Percentiles rank a stretch among this genome's conserved stretches.
Evolutionary conservation across 1,139 yeast genomes (phyloP).

Genomic region (Waltiozyma sp.): DNA sequence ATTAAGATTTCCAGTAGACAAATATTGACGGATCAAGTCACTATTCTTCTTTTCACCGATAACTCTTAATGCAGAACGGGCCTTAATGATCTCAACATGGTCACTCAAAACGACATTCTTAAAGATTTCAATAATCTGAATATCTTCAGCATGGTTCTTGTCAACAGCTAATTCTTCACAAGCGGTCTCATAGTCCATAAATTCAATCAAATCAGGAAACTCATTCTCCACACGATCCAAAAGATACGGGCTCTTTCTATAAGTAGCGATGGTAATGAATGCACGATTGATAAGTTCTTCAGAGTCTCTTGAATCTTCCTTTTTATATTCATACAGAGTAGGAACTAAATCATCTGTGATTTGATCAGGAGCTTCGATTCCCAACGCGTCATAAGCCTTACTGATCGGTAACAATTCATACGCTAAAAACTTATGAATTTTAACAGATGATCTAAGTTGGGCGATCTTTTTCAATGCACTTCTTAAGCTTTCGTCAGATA

Average conservation of each 20-base stretch:
- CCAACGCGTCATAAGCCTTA: slow-evolving; percentile 53
- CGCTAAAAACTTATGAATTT: slow-evolving; percentile 34
- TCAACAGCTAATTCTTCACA: slow-evolving; percentile 33
- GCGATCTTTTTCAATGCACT: slow-evolving; percentile 34
- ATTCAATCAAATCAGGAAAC: slow-evolving; percentile 19
- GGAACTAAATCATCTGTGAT: slow-evolving; percentile 70
- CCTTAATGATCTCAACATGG: slow-evolving; percentile 23
- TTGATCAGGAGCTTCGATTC: slow-evolving; percentile 37
- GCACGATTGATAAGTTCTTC: slow-evolving; percentile 31
- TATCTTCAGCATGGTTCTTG: slow-evolving; percentile 35
- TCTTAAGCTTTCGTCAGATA: slow-evolving; percentile 25
- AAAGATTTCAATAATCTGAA: slow-evolving; percentile 25
- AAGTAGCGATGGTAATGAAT: slow-evolving; percentile 47
- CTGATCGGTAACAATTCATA: slow-evolving; percentile 43
- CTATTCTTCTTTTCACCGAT: slow-evolving; percentile 41
- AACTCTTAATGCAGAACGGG: slow-evolving; percentile 39
- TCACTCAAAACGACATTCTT: slow-evolving; percentile 41
- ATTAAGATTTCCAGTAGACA: slow-evolving; percentile 50
- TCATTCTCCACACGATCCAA: slow-evolving; percentile 21
- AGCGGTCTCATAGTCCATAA: slow-evolving; percentile 25
- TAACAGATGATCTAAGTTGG: slow-evolving; percentile 31
- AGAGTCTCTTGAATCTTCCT: slow-evolving; percentile 35
- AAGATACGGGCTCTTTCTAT: slow-evolving; percentile 35
- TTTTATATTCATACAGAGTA: slow-evolving; percentile 57
- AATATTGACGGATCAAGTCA: slow-evolving; percentile 39